These are phyloP conservation scores for Quercus variabilis DNA, from an alignment of 306 rosid species.

Conservation along the genomic window DNA sequence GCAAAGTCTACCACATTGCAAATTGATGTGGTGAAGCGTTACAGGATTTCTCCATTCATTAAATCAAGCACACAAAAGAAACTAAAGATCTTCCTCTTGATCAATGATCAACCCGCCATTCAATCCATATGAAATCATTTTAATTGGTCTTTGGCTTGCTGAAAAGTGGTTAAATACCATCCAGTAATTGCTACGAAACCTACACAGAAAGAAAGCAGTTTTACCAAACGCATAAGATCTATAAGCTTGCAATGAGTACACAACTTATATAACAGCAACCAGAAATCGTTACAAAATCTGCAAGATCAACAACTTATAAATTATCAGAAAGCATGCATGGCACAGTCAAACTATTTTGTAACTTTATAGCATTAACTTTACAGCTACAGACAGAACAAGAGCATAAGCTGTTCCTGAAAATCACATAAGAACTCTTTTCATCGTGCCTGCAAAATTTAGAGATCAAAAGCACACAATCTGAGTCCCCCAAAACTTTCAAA, in stretches of 20 bases:
- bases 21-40: slow-evolving; percentile 11
- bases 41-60: slow-evolving; percentile 15
- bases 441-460: not conserved
- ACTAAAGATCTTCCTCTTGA: slow-evolving; percentile 10
- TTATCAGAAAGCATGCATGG: not conserved
- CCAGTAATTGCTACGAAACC: slow-evolving; percentile 18
- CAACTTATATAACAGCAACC: not conserved
- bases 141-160: not conserved
- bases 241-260: not conserved
- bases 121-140: not conserved
- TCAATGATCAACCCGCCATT: not conserved
- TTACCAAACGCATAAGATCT: not conserved
- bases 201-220: not conserved
- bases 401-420: not conserved
- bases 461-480: not conserved
- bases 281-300: slow-evolving; percentile 20
- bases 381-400: not conserved
- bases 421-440: not conserved
- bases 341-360: not conserved
- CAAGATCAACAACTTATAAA: not conserved
- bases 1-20: slow-evolving; percentile 14
- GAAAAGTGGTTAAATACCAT: slow-evolving; percentile 1
- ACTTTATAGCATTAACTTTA: not conserved
- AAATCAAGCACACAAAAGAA: not conserved
- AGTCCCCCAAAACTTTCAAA: not conserved